Conservation (phyloP, 495 filamentous ascomycete genomes). For the Wilcoxina mikolae region DNA sequence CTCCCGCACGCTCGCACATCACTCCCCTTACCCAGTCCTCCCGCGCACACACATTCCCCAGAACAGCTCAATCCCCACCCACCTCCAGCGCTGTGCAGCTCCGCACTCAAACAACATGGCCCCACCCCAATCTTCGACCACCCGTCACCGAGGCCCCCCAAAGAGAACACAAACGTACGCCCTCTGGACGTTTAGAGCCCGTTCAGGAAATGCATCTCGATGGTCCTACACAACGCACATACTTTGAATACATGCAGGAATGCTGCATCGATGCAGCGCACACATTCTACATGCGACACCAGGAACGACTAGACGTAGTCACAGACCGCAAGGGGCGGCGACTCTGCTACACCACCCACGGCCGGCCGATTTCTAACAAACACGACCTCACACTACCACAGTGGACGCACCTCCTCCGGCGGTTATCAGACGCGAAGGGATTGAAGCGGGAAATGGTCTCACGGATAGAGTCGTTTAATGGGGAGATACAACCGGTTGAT, state of each 20-base stretch:
- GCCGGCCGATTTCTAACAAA: conserved; percentile 13
- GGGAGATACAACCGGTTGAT: conserved; percentile 26
- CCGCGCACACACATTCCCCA: too few relatives aligned
- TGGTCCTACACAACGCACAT: conserved; percentile 15
- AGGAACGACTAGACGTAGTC: conserved; percentile 16
- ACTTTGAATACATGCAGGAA: conserved; percentile 22
- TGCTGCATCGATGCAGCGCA: conserved; percentile 19
- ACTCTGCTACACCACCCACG: conserved; percentile 14
- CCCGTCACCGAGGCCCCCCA: background rate
- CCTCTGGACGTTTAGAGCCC: background rate
- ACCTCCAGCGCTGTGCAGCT: too few relatives aligned
- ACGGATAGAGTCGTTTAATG: conserved; percentile 22
- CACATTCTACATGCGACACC: conserved; percentile 20
- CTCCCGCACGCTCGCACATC: too few relatives aligned
- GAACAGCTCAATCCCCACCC: too few relatives aligned
- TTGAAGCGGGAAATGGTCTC: conserved; percentile 21
- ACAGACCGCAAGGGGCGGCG: conserved; percentile 18
- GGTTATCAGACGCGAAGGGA: conserved; percentile 22
- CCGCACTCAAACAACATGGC: too few relatives aligned
- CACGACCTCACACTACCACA: conserved; percentile 24
- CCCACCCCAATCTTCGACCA: too few relatives aligned
- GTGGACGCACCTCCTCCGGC: conserved; percentile 27
- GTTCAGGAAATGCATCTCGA: conserved; percentile 3
- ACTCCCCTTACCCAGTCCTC: too few relatives aligned
- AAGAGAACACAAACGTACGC: background rate